Conservation (phyloP, 352 stramenopile genomes). For the Phytopythium aichiense region DNA sequence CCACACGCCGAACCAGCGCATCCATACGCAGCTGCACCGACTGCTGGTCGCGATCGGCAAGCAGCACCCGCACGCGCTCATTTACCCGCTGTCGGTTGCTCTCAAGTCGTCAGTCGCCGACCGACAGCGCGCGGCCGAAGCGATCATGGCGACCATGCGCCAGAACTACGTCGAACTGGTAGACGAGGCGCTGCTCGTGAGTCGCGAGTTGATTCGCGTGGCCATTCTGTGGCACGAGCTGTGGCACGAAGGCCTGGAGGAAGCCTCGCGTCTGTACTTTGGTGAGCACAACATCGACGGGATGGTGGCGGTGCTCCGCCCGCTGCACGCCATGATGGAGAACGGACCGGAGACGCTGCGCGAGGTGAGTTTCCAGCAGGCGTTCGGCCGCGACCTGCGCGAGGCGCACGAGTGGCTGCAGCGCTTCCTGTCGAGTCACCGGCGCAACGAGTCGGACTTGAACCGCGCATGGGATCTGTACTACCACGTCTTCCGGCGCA, state of each 20-base stretch:
- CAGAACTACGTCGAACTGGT: constrained; percentile 93
- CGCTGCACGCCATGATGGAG: constrained; percentile 93
- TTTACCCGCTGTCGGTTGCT: constrained; percentile 97
- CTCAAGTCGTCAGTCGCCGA: constrained; percentile 92
- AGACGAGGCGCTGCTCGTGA: constrained; percentile 93
- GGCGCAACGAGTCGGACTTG: constrained; percentile 75
- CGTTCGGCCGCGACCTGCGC: constrained; percentile 90
- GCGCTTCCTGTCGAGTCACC: constrained; percentile 48
- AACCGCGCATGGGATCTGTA: constrained; percentile 98
- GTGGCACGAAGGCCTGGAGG: constrained; percentile 98
- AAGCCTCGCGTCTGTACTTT: constrained; percentile 96
- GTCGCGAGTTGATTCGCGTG: constrained; percentile 97
- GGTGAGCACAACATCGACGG: constrained; percentile 95
- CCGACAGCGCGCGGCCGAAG: constrained; percentile 90
- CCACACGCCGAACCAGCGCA: constrained; percentile 56
- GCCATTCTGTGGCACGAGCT: constrained; percentile 99
- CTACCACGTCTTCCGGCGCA: constrained; percentile 95
- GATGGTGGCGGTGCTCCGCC: constrained; percentile 93
- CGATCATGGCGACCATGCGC: constrained; percentile 94
- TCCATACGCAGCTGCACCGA: constrained; percentile 82
- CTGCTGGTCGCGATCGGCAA: constrained; percentile 88
- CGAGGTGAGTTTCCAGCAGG: constrained; percentile 81
- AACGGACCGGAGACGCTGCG: constrained; percentile 75
- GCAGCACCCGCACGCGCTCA: constrained; percentile 96
- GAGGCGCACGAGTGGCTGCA: constrained; percentile 81